Conservation (phyloP, 2,329 filamentous ascomycete genomes). For the Cladosporium oxysporum region DNA sequence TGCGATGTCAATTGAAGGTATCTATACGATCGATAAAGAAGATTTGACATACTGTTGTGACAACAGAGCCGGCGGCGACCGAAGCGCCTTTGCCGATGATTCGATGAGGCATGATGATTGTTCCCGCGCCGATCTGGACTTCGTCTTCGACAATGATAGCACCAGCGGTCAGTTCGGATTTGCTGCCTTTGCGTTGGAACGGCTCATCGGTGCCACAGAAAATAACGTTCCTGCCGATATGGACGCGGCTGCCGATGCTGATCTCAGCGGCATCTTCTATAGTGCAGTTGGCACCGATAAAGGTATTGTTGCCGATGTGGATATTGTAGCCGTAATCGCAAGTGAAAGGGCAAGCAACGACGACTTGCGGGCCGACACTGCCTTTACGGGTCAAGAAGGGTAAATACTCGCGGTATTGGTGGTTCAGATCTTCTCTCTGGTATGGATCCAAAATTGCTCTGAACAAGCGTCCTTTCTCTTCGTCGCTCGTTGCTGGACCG, state of each 20-base stretch:
- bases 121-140: slow-evolving; percentile 65
- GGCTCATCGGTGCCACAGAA: slow-evolving; percentile 77
- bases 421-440: slow-evolving; percentile 55
- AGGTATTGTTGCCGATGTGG: slow-evolving; percentile 78
- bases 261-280: slow-evolving; percentile 86
- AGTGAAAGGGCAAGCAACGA: slow-evolving; percentile 83
- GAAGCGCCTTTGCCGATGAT: slow-evolving; percentile 56
- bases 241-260: slow-evolving; percentile 73
- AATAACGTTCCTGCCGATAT: slow-evolving; percentile 76
- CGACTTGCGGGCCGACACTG: slow-evolving; percentile 69
- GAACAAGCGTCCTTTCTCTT: slow-evolving; percentile 70
- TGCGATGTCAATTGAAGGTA: neutral
- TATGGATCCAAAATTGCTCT: slow-evolving; percentile 68
- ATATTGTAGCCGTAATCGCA: slow-evolving; percentile 98
- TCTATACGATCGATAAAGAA: neutral
- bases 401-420: slow-evolving; percentile 12
- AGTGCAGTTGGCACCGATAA: slow-evolving; percentile 79
- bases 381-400: neutral
- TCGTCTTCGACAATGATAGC: slow-evolving; percentile 77
- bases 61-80: slow-evolving; percentile 56
- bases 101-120: slow-evolving; percentile 60
- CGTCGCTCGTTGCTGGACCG: slow-evolving; percentile 63
- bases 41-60: slow-evolving; percentile 50
- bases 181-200: slow-evolving; percentile 70
- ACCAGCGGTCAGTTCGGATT: slow-evolving; percentile 69